Conservation (phyloP, 148 eudicot species). For the Fagopyrum homotropicum region DNA sequence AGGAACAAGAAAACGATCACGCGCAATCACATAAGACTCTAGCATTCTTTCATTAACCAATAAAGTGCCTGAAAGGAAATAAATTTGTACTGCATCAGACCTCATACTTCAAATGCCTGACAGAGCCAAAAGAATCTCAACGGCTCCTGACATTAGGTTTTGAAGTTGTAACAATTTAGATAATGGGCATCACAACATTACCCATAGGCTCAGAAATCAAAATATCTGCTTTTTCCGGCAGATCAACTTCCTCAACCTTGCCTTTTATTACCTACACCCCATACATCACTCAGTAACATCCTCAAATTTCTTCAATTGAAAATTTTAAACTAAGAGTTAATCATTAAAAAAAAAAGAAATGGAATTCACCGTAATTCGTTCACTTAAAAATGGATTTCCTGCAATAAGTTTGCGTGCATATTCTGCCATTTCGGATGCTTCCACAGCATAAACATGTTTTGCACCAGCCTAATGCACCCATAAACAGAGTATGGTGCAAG, state of each 20-base stretch:
- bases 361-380: constrained; percentile 68
- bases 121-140: not conserved
- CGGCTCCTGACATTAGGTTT: not conserved
- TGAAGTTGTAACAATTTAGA: not conserved
- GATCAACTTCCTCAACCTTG: constrained; percentile 87
- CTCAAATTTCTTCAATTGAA: constrained; percentile 1
- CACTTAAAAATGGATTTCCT: constrained; percentile 71
- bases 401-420: constrained; percentile 87
- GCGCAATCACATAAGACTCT: constrained; percentile 92
- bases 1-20: constrained; percentile 91
- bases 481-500: not conserved
- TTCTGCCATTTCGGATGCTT: constrained; percentile 99
- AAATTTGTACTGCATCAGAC: not conserved
- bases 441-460: constrained; percentile 95
- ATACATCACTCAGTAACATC: constrained; percentile 1
- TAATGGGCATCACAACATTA: constrained; percentile 21
- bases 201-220: constrained; percentile 99
- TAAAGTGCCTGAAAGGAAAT: constrained; percentile 61
- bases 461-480: constrained; percentile 77
- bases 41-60: constrained; percentile 96
- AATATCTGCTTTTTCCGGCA: constrained; percentile 96
- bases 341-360: not conserved
- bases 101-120: not conserved
- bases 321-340: not conserved
- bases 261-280: constrained; percentile 74